Evolutionary conservation across 441 rosid genomes (phyloP), one percentile per base, ranked within the genome.

Genomic region (Biscutella laevigata): DNA sequence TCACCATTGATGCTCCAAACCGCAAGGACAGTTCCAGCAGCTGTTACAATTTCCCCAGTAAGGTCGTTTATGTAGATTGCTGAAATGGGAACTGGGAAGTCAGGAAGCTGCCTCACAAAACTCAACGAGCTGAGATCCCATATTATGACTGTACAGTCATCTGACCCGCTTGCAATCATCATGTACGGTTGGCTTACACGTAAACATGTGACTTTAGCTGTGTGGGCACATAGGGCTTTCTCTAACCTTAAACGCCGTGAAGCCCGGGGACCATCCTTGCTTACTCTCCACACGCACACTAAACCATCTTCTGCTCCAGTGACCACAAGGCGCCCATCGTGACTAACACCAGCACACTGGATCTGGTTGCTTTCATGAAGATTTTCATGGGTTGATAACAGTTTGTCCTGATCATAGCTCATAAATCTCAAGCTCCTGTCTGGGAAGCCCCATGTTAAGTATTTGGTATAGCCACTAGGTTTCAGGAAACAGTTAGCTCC

Each of bases 1-100:
- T 90, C 99, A 32, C 98, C 99, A 57, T 94, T 94, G 70, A 90
- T 74, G 78, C 95, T 85, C 99, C 99, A 94, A 59, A 90, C 81
- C 21, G 99, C 95, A 59, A 94, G 95, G 64, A 90, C 61, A 47
- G 88, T 80, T 67, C 99, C 99, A 25, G 99, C 92, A 4, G 99
- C 98, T 0, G 99, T 90, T 64, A 84, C 76, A 30, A 94, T 88
- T 73, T 87, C 99, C 24, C 98, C 99, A 0, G 87, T 85, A 74
- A 90, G 81, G 69, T 94, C 92, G 51, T 90, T 94, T 56, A 90
- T 85, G 67, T 87, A 87, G 54, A 90, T 66, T 39, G 98, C 99
- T 43, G 97, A 81, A 65, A 86, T 68, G 7, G 96, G 79, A 21
- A 77, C 77, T 19, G 98, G 90, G 67, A 94, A 86, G 71, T 82